Evolutionary conservation across 2,329 filamentous ascomycete genomes (phyloP), one percentile per base, ranked within the genome.

Genomic region (Paracamarosporium sp.): DNA sequence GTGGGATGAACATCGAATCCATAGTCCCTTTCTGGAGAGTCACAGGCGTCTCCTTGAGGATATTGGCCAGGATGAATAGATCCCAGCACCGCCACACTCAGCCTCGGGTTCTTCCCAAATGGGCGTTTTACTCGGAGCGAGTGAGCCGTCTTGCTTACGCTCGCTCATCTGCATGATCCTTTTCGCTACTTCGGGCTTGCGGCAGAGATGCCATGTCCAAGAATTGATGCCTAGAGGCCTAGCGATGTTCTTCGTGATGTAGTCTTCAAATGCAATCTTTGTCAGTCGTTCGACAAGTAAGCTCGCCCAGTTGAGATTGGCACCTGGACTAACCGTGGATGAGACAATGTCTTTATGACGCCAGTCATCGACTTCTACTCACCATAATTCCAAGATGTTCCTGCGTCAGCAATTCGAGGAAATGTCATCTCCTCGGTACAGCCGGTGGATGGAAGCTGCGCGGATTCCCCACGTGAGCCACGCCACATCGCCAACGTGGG

Each of bases 311-410:
- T 85, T 82, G 25, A 80, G 55, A 1, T 75, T 74, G 4, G 73
- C 66, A 15, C 83, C 45, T 48, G 4, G 9, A 8, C 2, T 4
- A 36, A 48, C 5, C 12, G 17, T 30, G 15, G 28, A n/a, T 33
- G 12, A 25, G 45, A 12, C 8, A 36, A n/a, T 25, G 9, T 25
- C 11, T 36, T 25, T 36, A 6, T n/a, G 4, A 35, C 8, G 22
- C n/a, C 6, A 28, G 1, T 15, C 36, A 15, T 35, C 31, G 5
- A 20, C 11, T 8, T 11, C 2, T 12, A 36, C 45, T 36, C 17
- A 48, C 45, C 81, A 60, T 86, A 86, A 20, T 68, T 72, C 82
- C 82, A 86, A 6, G 78, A 77, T 5, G 79, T 74, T 3, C 82
- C 83, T 0, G 69, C 50, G 28, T 75, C 67, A 30, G 60, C 71